Conservation (phyloP, 2,329 filamentous ascomycete genomes). For the Pseudogymnoascus pannorum region DNA sequence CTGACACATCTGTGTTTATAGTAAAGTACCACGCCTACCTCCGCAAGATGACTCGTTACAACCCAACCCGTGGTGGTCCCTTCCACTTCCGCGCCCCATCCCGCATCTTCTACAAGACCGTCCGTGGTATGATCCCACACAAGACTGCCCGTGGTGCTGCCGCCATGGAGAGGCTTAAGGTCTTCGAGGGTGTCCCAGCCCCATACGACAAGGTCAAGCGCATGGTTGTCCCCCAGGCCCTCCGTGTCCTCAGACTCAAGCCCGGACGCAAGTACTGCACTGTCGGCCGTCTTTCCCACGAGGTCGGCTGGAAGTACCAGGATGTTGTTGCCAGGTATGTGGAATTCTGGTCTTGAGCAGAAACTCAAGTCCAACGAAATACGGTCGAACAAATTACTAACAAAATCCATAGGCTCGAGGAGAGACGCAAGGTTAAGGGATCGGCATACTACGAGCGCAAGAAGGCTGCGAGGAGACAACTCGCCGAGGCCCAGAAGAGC, state of each 20-base stretch:
- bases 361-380: constrained; percentile 17
- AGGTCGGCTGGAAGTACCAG: constrained; percentile 99
- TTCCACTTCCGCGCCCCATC: constrained; percentile 99
- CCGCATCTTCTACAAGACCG: constrained; percentile 99
- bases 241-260: constrained; percentile 93
- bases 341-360: constrained; percentile 12
- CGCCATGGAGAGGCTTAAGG: constrained; percentile 97
- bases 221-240: constrained; percentile 96
- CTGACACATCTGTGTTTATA: constrained; percentile 50
- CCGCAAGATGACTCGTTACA: constrained; percentile 99
- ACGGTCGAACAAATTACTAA: constrained; percentile 12
- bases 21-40: constrained; percentile 99
- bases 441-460: constrained; percentile 99
- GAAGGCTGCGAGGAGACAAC: constrained; percentile 88
- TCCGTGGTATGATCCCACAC: constrained; percentile 99
- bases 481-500: constrained; percentile 88
- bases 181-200: constrained; percentile 97
- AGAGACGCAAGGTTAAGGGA: constrained; percentile 99
- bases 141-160: constrained; percentile 97
- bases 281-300: constrained; percentile 92
- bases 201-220: constrained; percentile 99
- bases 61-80: constrained; percentile 97
- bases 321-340: constrained; percentile 87
- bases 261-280: constrained; percentile 99
- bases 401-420: constrained; percentile 70